These are phyloP conservation scores for Diplodia corticola DNA, from an alignment of 2,329 filamentous ascomycete genomes.

Conservation along the genomic window DNA sequence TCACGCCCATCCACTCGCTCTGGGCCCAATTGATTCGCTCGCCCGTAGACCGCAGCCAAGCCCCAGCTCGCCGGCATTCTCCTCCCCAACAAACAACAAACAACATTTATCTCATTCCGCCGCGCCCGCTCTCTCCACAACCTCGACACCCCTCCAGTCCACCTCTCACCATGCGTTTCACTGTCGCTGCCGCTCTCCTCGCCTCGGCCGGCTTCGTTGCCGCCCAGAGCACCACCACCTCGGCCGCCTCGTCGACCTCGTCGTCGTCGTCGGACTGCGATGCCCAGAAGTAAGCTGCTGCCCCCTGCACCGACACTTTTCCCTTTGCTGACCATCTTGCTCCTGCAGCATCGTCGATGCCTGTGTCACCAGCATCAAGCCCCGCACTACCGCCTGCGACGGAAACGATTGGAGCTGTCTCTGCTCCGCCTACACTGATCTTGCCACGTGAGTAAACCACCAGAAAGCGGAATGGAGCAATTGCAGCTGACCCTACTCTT, in stretches of 20 bases:
- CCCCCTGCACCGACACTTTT: neutral
- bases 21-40: neutral
- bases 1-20: slow-evolving; percentile 16
- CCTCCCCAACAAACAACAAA: neutral
- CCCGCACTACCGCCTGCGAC: slow-evolving; percentile 46
- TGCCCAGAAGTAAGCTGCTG: slow-evolving; percentile 41
- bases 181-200: slow-evolving; percentile 14
- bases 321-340: neutral
- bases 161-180: slow-evolving; percentile 20
- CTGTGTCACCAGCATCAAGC: slow-evolving; percentile 46
- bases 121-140: neutral
- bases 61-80: neutral
- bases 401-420: slow-evolving; percentile 58
- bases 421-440: slow-evolving; percentile 56
- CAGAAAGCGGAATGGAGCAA: neutral
- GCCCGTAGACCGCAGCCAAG: neutral
- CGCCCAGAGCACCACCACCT: slow-evolving; percentile 21
- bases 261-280: slow-evolving; percentile 30
- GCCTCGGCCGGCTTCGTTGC: slow-evolving; percentile 24
- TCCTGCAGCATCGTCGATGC: slow-evolving; percentile 51
- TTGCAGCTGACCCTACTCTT: slow-evolving; percentile 16
- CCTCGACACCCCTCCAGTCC: neutral
- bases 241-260: neutral
- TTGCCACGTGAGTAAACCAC: slow-evolving; percentile 48
- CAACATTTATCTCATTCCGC: neutral